Base-by-base conservation (phyloP, 768 basidiomycete genomes). In the Phanerodontia chrysosporium region DNA sequence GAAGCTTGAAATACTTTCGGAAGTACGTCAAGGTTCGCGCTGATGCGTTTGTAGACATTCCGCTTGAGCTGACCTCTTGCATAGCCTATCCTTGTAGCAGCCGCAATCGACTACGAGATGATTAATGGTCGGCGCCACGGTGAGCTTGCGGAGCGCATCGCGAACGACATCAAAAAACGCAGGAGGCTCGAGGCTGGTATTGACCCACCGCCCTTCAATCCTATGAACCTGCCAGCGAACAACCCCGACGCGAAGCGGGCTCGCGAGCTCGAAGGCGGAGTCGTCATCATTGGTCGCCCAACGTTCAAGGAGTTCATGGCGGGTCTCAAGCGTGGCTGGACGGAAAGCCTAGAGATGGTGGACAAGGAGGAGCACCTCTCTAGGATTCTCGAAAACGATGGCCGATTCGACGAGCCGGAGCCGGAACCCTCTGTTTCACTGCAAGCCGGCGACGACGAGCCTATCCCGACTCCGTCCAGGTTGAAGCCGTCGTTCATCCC, bases 281-380 rank as follows among this genome's bases (percentile, higher is more conserved):
- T 86, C 42, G 80, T 97, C 58, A 76, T 99, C 58, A 72, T 99
- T 29, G 97, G 97, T 3, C 83, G 97, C 51, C 85, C 90, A 35
- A 90, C 92, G 0, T 81, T 96, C 73, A 99, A 98, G 75, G 97
- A 99, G 75, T 98, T 91, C 71, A 84, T 98, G 83, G 80, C 85
- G 56, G 97, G 96, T 2, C 69, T 98, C 44, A 83, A 81, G 68
- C 79, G 82, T 55, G 97, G 97, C 1, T 99, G 92, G 90, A 84
- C 87, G 21, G 85, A 86, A 28, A 78, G 83, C 1, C 71, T 92
- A 30, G 80, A 86, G 49, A 80, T 82, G 52, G 75, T 87, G 55
- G 89, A 92, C 68, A 73, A 76, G 35, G 92, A 95, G 58, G 87
- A 92, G 55, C 71, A 75, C 35, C 75, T 95, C n/a, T 78, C 89